Conservation (phyloP, 257 asterid genomes). For the Thymus mandschuricus region DNA sequence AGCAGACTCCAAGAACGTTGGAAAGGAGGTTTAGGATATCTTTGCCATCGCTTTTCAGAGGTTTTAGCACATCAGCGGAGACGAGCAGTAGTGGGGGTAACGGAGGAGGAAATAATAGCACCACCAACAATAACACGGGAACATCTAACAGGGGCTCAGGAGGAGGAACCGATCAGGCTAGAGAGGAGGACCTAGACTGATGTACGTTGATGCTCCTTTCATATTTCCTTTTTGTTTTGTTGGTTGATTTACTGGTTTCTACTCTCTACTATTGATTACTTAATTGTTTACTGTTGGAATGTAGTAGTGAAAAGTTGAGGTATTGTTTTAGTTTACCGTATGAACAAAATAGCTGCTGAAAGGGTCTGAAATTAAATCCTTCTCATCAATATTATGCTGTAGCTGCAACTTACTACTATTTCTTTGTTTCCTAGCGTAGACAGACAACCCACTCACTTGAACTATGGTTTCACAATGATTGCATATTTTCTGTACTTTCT, state of each 20-base stretch:
- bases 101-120: constrained; percentile 42
- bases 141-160: constrained; percentile 46
- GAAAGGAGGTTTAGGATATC: constrained; percentile 77
- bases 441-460: constrained; percentile 4
- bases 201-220: constrained; percentile 32
- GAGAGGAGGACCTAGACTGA: constrained; percentile 81
- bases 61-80: constrained; percentile 64
- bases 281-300: constrained; percentile 19
- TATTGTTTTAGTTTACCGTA: neutral
- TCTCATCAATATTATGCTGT: constrained; percentile 21
- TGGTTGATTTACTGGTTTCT: neutral
- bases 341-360: constrained; percentile 21
- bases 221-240: constrained; percentile 1
- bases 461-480: neutral
- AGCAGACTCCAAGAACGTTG: constrained; percentile 53
- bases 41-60: constrained; percentile 69
- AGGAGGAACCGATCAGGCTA: constrained; percentile 51
- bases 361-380: constrained; percentile 15
- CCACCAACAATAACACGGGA: constrained; percentile 39
- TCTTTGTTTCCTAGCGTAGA: neutral
- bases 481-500: neutral
- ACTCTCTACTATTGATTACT: constrained; percentile 1
- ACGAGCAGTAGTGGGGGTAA: constrained; percentile 57
- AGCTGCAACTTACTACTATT: neutral
- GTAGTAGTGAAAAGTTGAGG: neutral